Base-by-base conservation (phyloP, 2,329 filamentous ascomycete genomes). In the Clonostachys solani region DNA sequence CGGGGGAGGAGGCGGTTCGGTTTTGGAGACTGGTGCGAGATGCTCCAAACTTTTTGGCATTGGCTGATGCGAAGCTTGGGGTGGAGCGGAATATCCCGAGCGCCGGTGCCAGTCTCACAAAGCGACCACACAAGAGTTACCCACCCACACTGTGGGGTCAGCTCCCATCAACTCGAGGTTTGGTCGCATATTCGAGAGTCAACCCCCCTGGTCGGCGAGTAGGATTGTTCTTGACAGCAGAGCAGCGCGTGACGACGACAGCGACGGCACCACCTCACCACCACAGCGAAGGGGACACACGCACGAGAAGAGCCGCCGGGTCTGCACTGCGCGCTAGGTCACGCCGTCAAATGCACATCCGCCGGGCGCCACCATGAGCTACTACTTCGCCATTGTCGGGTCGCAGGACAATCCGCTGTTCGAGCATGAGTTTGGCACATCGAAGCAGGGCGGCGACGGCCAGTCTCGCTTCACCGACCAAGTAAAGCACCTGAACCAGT, bases 351-450 rank as follows among this genome's bases (percentile, higher is more conserved):
- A 29, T 29, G 23, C 42, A 33, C 19, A 16, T 33, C 17, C 23
- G 51, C 51, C 53, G 35, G 49, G 52, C 56, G 49, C 49, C 54
- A 75, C 57, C 54, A 97, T 97, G 94, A 96, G 92, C 50, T 99
- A 97, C 78, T 96, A 96, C 75, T 97, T 99, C 72, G 89, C 89
- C 63, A 96, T 99, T 57, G 83, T 99, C 66, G 94, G 92, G 62
- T 95, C 91, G 18, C 89, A 90, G 59, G 94, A 99, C 74, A 95
- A 92, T 63, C 92, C 94, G 34, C 81, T 99, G 56, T 99, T 97
- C 73, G 92, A 95, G 72, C 83, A 95, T 69, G 92, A 96, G 64
- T 99, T 99, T 66, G 94, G 94, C 59, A 96, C 92, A 37, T 95
- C 90, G 38, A 96, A 96, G 69, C 87, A 91, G 59, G 92, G 92